Evolutionary conservation across 352 stramenopile species (phyloP), one percentile per base, ranked within the genome.

Genomic region (Globisporangium spinosum): DNA sequence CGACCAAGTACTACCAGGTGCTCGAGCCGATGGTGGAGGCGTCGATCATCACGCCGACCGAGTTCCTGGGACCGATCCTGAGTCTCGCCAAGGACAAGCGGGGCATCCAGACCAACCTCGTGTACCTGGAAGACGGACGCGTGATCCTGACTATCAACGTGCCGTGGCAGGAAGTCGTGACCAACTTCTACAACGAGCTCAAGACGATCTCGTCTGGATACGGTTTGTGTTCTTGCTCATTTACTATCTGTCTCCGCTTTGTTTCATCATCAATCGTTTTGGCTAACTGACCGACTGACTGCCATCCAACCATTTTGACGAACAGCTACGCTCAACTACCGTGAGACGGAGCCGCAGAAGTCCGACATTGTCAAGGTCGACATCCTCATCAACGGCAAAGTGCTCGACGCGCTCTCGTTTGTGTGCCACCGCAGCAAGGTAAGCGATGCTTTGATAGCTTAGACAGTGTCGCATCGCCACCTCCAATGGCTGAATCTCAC

Each of bases 111-210:
- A 97, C 95, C 15, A 98, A 98, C 70, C 89, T 98, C 61, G 86
- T 93, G 60, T 97, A 97, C 74, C 74, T 99, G 7, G 97, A 99
- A 67, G 96, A 98, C 70, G 87, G 87, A 17, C 94, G 85, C 8
- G 93, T 98, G 71, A 78, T 99, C 57, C 89, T 99, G 43, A 95
- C 91, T 23, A 97, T 98, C 58, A 71, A 88, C 56, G 89, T 99
- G 45, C 98, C 98, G 38, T 99, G 97, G 97, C 94, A 98, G 59
- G 97, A 99, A 82, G 97, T 99, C 13, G 98, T 99, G 58, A 99
- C 89, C 27, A 98, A 99, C 77, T 99, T 99, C 64, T 99, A 99
- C 79, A 98, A 99, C 76, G 88, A 98, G 62, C 78, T 99, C 54
- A 99, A 99, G 82, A 98, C 89, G 34, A 85, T 97, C 6, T 98